A percentile compares a stretch with the other conserved stretches of the same genome.
phyloP scores from a whole-genome alignment of 2,329 filamentous ascomycete genomes.

The Biscogniauxia sp. region DNA sequence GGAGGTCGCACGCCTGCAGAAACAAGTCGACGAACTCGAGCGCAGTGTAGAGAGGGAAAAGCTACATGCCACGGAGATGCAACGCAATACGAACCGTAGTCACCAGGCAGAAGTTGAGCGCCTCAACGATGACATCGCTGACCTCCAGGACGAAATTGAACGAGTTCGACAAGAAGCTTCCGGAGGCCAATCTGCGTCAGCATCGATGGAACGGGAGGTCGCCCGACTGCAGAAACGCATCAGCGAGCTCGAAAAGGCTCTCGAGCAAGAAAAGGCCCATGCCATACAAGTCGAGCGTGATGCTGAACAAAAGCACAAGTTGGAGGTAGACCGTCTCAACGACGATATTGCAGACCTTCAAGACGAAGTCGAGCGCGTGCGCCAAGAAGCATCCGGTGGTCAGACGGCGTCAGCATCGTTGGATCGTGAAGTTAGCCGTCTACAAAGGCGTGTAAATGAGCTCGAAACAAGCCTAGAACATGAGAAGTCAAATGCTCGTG shows the following conservation, averaged over 20 bases:
- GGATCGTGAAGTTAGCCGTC: constrained; percentile 22
- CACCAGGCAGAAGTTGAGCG: constrained; percentile 52
- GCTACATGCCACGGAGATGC: constrained; percentile 62
- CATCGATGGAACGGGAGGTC: constrained; percentile 62
- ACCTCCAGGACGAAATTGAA: constrained; percentile 58
- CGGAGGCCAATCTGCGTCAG: constrained; percentile 54
- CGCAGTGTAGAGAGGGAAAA: constrained; percentile 49
- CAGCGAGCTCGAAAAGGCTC: constrained; percentile 40
- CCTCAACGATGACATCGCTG: constrained; percentile 52
- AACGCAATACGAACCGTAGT: constrained; percentile 55
- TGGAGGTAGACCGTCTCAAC: constrained; percentile 49
- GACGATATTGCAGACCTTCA: constrained; percentile 47
- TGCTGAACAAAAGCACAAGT: constrained; percentile 51
- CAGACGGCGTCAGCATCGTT: constrained; percentile 22
- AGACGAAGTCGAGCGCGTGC: constrained; percentile 38
- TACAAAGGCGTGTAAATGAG: constrained; percentile 22
- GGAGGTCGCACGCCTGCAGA: constrained; percentile 24
- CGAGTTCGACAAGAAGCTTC: constrained; percentile 59
- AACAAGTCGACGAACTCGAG: constrained; percentile 23
- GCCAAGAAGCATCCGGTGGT: constrained; percentile 22
- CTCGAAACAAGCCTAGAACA: constrained; percentile 25
- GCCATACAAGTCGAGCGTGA: constrained; percentile 60
- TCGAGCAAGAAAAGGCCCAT: constrained; percentile 58
- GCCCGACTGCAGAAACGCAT: constrained; percentile 44
- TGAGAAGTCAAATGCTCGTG: constrained; percentile 68